Evolutionary conservation across 805 yeast species (phyloP), one percentile per base, ranked within the genome.

Genomic region (Nematodospora valgi): DNA sequence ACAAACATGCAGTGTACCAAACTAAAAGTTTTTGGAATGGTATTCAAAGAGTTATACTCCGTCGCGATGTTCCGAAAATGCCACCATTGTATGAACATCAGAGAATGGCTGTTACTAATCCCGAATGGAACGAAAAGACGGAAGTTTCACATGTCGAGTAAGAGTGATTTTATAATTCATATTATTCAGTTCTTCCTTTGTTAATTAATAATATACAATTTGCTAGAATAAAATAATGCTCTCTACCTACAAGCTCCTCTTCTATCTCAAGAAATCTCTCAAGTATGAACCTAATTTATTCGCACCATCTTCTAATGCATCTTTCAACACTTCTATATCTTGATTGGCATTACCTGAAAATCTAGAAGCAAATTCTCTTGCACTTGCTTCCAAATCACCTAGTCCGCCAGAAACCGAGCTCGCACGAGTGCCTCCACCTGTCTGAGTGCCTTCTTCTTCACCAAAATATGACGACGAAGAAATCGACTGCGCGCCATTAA

Each of bases 381-480:
- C 82, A 32, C 68, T 55, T 44, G 67, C 54, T 56, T 80, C 87
- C 38, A 84, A 64, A 37, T 79, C 79, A 29, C 49, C 43, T 25
- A 62, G 44, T 21, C 52, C 51, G 17, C 38, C 36, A 14, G 41
- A 31, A 13, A 37, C 21, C 12, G 33, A 26, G 14, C 17, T 6
- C 10, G n/a, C 23, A 12, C 26, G 14, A 34, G 16, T 12, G 21
- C 42, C 37, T 21, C 39, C 44, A 13, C 30, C 32, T n/a, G 28
- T 30, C 17, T 29, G 34, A 12, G 51, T 59, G 31, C 71, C 72
- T 45, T 84, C 82, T 19, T 79, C 86, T 54, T 86, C 91, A 27
- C 97, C 97, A 49, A 89, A 93, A 62, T 93, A 93, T 7, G 93
- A 80, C 23, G 89, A 75, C 2, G 97, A 88, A 1, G 98, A 91